These are phyloP conservation scores for Populus hybrid DNA, from an alignment of 441 rosid genomes.

Conservation along the genomic window DNA sequence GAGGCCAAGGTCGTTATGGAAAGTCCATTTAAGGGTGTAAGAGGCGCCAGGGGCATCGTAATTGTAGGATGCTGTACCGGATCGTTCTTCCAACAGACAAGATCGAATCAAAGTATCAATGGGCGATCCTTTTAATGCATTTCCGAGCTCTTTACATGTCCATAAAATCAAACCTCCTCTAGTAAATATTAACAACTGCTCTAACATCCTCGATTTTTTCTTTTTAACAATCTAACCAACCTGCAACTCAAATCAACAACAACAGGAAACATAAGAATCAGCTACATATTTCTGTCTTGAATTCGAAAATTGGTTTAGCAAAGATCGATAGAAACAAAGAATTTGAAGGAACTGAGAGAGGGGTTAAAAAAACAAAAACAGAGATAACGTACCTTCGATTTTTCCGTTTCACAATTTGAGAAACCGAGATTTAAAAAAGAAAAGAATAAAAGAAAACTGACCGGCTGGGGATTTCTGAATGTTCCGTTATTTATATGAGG, in stretches of 20 bases:
- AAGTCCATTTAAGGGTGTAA: constrained; percentile 94
- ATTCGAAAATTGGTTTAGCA: neutral
- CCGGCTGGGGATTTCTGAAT: neutral
- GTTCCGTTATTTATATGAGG: neutral
- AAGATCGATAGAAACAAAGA: no score
- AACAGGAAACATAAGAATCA: constrained; percentile 3
- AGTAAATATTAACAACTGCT: constrained; percentile 88
- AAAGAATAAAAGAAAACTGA: neutral
- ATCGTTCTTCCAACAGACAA: constrained; percentile 94
- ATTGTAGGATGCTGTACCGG: constrained; percentile 69
- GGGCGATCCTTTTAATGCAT: constrained; percentile 92
- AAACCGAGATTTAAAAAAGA: neutral
- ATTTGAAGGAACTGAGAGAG: neutral
- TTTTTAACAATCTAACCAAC: constrained; percentile 33
- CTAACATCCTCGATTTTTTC: constrained; percentile 57
- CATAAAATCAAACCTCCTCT: constrained; percentile 96
- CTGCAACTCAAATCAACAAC: constrained; percentile 24
- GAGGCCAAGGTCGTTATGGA: constrained; percentile 90
- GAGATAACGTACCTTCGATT: neutral
- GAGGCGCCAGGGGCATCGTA: constrained; percentile 79
- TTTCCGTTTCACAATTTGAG: neutral
- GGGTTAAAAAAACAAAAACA: no score
- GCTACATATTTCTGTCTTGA: neutral
- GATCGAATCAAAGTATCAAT: constrained; percentile 87
- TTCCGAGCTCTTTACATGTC: constrained; percentile 95